Evolutionary conservation across 1,284 basidiomycete genomes (phyloP).

Genomic region (Rhodotorula sp.): DNA sequence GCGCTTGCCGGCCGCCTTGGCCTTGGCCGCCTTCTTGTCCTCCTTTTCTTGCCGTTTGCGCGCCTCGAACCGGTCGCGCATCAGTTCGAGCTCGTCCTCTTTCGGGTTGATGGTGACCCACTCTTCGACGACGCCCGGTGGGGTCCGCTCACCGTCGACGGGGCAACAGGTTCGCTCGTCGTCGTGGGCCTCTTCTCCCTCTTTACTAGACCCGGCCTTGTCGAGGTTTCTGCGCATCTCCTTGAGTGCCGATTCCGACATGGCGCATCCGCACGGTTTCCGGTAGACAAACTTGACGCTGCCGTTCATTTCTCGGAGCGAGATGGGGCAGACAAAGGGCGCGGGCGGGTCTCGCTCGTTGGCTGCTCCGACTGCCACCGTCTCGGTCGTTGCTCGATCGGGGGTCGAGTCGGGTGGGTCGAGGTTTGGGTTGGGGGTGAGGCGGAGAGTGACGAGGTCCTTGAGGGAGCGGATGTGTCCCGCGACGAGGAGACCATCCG

Average conservation of each 20-base stretch:
- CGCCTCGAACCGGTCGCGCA: constrained; percentile 22
- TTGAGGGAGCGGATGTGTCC: constrained; percentile 83
- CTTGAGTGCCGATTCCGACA: constrained; percentile 71
- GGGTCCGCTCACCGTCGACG: constrained; percentile 30
- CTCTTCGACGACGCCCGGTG: constrained; percentile 7
- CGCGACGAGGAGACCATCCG: constrained; percentile 46
- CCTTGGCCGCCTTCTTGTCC: constrained; percentile 40
- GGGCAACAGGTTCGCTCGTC: constrained; percentile 31
- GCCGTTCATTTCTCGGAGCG: constrained; percentile 92
- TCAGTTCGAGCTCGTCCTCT: constrained; percentile 37
- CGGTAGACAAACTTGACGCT: constrained; percentile 80
- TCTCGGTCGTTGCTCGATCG: too few relatives aligned
- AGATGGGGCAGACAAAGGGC: constrained; percentile 82
- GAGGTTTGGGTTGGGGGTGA: constrained; percentile 67
- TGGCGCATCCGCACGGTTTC: constrained; percentile 81
- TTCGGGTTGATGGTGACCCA: constrained; percentile 38
- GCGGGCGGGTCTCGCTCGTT: constrained; percentile 52
- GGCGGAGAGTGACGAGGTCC: constrained; percentile 79
- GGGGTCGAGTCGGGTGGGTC: too few relatives aligned
- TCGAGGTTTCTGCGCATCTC: constrained; percentile 44
- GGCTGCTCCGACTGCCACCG: background rate
- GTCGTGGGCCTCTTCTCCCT: background rate
- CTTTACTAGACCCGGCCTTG: too few relatives aligned
- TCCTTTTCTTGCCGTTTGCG: constrained; percentile 35
- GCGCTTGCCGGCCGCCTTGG: constrained; percentile 32